Base-by-base conservation (phyloP, 2,329 filamentous ascomycete genomes). In the Xylariomycetidae sp. region DNA sequence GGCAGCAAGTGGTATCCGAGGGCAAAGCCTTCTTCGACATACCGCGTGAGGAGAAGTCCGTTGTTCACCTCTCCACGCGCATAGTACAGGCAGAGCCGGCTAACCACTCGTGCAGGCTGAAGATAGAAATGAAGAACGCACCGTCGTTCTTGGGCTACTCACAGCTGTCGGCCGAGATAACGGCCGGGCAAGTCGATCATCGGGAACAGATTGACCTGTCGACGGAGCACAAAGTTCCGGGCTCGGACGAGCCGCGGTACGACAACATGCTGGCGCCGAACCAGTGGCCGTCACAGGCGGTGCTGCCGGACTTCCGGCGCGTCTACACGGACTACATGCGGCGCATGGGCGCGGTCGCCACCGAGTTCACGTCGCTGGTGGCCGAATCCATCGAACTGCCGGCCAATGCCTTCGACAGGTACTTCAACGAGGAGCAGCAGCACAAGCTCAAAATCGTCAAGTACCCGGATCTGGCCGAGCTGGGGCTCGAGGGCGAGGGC, bases 381-480 rank as follows among this genome's bases (percentile, higher is more conserved):
- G 86, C 87, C 41, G 85, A 93, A 63, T 82, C 85, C n/a, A 82
- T 94, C 42, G 74, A 75, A 8, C 68, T 94, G 5, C 76, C 82
- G 0, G 42, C 68, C 0, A 61, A 71, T 31, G 85, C 87, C 0
- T 93, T 94, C 58, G 65, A 76, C 53, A 77, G 74, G 49, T 93
- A 89, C 67, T 90, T 90, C 60, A 85, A 89, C 54, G 60, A 70
- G 25, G 58, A 72, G 47, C 67, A 75, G 64, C 86, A 92, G 63
- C 85, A 93, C 65, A 93, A 93, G 66, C 71, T 93, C 50, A 94
- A 94, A 65, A 81, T 94, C 39, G 81, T 93, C 39, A 86, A 85
- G 63, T 93, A 92, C 53, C 87, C 87, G 0, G 86, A 92, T 54
- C 58, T 74, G 10, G 59, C 64, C n/a, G 70, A 77, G 54, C 61